Base-by-base conservation (phyloP, 192 early-diverging fungal species). In the Fimicolochytrium jonesii region DNA sequence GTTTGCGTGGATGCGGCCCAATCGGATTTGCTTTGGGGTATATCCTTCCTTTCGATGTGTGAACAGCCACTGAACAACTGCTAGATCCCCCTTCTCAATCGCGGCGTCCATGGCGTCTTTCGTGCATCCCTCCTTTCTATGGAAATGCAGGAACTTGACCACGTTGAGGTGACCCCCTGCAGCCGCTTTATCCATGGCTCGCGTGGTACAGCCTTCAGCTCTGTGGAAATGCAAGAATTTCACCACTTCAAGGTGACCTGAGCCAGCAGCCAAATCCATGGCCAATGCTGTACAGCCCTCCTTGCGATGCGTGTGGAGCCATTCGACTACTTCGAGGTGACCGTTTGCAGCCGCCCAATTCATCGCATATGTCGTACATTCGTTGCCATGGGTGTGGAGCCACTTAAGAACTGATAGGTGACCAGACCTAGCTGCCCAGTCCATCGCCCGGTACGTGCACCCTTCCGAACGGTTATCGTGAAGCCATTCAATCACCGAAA, bases 381-480 rank as follows among this genome's bases (percentile, higher is more conserved):
- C 69, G 39, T 25, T 20, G 3, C 62, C 37, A 22, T 23, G 7
- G 34, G 20, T 37, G 44, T 56, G 50, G 1, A 72, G 22, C 20
- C 41, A 62, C 50, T 22, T 23, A 10, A 72, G 51, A 11, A 61
- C 46, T 11, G 37, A 58, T 3, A 68, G 45, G 45, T 68, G 64
- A 13, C 65, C 59, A 17, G 63, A 31, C 7, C 50, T 45, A 30
- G 59, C 46, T 20, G 64, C 64, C 4, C 42, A 36, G 45, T 68
- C 66, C 35, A 72, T 63, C 15, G 47, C 61, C 9, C 31, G 5
- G 5, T 28, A 9, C 13, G 64, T 61, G 64, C 70, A 72, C 9
- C 64, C 64, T 29, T 72, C 64, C 17, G 47, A 52, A 17, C 70
- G 26, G 18, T 68, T 51, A 36, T 68, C 64, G 47, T 66, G 59